Percentiles rank a stretch among this genome's conserved stretches.
Conservation (phyloP, 202 grass and related monocot genomes). For the Hordeum pubiflorum region DNA sequence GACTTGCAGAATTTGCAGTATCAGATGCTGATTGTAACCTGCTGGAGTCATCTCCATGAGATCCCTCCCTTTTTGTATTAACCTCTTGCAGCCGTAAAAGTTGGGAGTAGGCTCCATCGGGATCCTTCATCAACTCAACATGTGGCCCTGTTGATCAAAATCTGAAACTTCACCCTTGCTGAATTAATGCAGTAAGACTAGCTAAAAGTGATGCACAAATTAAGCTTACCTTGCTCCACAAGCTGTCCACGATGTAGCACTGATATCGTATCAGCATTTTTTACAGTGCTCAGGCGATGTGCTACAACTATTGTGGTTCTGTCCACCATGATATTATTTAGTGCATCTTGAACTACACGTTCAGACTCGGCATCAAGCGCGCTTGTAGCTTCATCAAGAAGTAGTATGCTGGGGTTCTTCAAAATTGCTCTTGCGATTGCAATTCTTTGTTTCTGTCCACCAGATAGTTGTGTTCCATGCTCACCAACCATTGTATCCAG, state of each 20-base stretch:
- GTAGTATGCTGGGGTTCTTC: neutral
- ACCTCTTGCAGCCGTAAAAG: slow-evolving; percentile 51
- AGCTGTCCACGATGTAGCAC: neutral
- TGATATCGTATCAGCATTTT: neutral
- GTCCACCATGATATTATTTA: neutral
- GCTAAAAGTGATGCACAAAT: neutral
- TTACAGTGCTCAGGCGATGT: neutral
- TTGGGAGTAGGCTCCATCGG: slow-evolving; percentile 58
- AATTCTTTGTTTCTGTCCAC: neutral
- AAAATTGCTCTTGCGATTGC: neutral
- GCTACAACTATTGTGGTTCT: neutral
- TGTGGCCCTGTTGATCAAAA: slow-evolving; percentile 18
- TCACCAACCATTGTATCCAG: neutral
- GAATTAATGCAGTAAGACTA: neutral
- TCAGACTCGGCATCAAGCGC: neutral
- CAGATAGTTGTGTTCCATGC: neutral
- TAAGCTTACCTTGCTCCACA: slow-evolving; percentile 31
- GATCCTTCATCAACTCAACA: slow-evolving; percentile 55
- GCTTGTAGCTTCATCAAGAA: neutral
- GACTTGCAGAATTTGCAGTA: neutral
- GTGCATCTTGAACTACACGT: neutral
- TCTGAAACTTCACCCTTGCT: neutral
- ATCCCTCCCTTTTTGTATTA: neutral
- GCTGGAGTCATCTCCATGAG: neutral
- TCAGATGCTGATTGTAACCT: neutral